Evolutionary conservation across 2,329 filamentous ascomycete species (phyloP).

Genomic region (Xylaria sp.): DNA sequence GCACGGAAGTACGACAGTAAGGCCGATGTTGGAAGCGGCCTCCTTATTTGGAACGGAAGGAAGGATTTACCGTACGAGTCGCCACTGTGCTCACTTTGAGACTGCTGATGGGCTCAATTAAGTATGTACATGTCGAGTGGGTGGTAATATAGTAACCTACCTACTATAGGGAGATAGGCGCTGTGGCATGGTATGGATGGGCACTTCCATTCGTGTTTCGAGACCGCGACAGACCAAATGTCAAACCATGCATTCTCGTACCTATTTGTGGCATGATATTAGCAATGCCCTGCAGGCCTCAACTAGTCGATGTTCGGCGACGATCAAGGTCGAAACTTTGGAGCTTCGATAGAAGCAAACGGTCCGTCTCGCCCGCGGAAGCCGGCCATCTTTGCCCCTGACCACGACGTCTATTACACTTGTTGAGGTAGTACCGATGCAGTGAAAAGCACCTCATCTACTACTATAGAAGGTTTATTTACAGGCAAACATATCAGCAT

Average conservation of each 20-base stretch:
- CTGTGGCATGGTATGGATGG: constrained; percentile 20
- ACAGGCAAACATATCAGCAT: constrained; percentile 1
- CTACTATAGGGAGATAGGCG: neutral
- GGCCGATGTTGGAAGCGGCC: constrained; percentile 15
- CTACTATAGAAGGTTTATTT: neutral
- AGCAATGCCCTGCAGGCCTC: constrained; percentile 25
- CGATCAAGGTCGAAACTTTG: constrained; percentile 7
- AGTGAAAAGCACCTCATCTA: constrained; percentile 2
- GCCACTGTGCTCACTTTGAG: constrained; percentile 26
- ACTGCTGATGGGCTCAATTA: constrained; percentile 25
- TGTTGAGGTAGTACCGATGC: constrained; percentile 5
- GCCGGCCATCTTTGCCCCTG: constrained; percentile 14
- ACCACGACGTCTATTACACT: constrained; percentile 14
- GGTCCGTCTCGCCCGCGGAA: constrained; percentile 25
- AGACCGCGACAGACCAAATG: constrained; percentile 31
- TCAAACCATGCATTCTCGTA: constrained; percentile 28
- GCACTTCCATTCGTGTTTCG: constrained; percentile 30
- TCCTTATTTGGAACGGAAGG: constrained; percentile 34
- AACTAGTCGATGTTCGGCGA: constrained; percentile 17
- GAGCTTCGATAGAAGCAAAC: neutral
- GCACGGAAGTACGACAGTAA: constrained; percentile 11
- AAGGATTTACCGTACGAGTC: constrained; percentile 26
- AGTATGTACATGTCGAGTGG: constrained; percentile 12
- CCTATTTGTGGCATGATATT: constrained; percentile 33
- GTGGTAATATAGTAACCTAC: constrained; percentile 24